These are phyloP conservation scores for Colletotrichum godetiae DNA, from an alignment of 2,329 filamentous ascomycete genomes.

Conservation along the genomic window DNA sequence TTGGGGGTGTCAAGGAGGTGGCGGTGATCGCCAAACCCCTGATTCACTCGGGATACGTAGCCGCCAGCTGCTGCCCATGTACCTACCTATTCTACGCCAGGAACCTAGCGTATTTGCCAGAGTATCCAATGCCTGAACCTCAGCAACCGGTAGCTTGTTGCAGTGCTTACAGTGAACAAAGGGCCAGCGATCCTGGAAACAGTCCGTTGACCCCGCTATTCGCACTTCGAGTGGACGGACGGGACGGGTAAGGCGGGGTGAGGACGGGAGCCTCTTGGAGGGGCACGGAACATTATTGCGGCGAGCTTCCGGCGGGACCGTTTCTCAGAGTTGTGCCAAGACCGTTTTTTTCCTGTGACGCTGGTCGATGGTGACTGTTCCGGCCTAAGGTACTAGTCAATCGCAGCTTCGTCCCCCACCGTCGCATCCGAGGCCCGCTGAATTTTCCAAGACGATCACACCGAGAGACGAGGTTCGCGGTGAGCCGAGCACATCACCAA, in stretches of 20 bases:
- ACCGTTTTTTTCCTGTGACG: background rate
- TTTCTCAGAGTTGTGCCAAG: too few species aligned
- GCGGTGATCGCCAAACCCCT: constrained; percentile 39
- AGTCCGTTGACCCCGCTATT: background rate
- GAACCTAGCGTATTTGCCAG: too few species aligned
- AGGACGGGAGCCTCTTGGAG: background rate
- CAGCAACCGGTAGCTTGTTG: background rate
- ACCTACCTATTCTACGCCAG: too few species aligned
- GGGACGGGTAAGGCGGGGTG: constrained; percentile 5
- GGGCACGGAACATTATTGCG: constrained; percentile 21
- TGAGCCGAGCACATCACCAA: background rate
- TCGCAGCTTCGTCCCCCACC: constrained; percentile 24
- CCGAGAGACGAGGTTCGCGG: background rate
- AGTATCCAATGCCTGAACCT: too few species aligned
- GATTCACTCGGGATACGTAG: background rate
- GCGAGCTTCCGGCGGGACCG: constrained; percentile 7
- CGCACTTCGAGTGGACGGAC: background rate
- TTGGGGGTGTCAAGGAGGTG: constrained; percentile 36
- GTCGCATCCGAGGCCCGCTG: constrained; percentile 29
- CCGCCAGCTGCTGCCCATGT: too few species aligned
- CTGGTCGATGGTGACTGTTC: background rate
- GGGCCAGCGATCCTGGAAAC: background rate
- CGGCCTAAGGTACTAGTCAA: too few species aligned
- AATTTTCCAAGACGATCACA: constrained; percentile 26
- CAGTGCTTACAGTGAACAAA: background rate